Conservation (phyloP, 2,329 filamentous ascomycete species). For the Ophiocordyceps camponoti-floridani region DNA sequence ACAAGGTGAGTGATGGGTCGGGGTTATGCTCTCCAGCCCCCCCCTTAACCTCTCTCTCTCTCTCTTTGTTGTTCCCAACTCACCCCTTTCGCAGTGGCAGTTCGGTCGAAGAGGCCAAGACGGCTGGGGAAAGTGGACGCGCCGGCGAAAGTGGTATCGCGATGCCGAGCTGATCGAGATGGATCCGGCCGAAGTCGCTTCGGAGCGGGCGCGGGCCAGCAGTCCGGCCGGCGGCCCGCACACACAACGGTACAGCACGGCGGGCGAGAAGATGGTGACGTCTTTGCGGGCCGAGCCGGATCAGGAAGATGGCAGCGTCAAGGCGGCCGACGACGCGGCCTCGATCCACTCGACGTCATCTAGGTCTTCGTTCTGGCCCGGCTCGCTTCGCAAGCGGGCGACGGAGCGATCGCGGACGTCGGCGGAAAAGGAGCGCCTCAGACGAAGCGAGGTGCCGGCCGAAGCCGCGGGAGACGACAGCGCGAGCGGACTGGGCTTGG, state of each 20-base stretch:
- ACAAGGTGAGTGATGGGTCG: slow-evolving; percentile 45
- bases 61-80: slow-evolving; percentile 3
- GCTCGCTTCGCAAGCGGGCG: slow-evolving; percentile 20
- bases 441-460: slow-evolving; percentile 25
- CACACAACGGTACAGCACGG: slow-evolving; percentile 15
- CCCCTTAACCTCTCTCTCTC: not conserved
- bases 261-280: slow-evolving; percentile 18
- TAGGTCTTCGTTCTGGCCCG: slow-evolving; percentile 23
- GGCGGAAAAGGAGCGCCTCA: slow-evolving; percentile 16
- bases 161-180: slow-evolving; percentile 88
- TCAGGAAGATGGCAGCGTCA: slow-evolving; percentile 12
- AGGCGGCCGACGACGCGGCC: slow-evolving; percentile 20
- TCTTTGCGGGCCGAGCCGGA: slow-evolving; percentile 10
- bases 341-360: slow-evolving; percentile 31
- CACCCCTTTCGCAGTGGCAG: slow-evolving; percentile 49
- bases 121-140: slow-evolving; percentile 87
- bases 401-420: slow-evolving; percentile 15
- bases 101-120: slow-evolving; percentile 70
- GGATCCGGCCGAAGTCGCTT: slow-evolving; percentile 16
- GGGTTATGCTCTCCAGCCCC: not conserved
- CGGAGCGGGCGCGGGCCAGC: slow-evolving; percentile 13
- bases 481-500: slow-evolving; percentile 20
- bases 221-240: slow-evolving; percentile 7
- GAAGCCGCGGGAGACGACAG: slow-evolving; percentile 25
- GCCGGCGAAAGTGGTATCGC: slow-evolving; percentile 86